Evolutionary conservation across 257 asterid genomes (phyloP), one percentile per base, ranked within the genome.

Genomic region (Cinchona pubescens): DNA sequence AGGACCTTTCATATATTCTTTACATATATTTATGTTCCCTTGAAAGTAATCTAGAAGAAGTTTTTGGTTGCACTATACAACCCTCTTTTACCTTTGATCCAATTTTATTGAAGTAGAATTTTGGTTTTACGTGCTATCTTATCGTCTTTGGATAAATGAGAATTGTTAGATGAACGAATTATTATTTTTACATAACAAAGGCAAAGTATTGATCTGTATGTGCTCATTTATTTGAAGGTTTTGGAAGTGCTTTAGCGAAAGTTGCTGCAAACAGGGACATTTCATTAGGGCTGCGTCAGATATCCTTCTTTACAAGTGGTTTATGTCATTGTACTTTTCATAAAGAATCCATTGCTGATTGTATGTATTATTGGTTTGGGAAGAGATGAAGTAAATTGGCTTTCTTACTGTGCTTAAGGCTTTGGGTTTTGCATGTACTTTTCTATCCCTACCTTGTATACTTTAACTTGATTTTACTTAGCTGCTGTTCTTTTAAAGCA

Each of bases 401-500:
- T 38, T 10, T n/a, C 71, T 66, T 38, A 40, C 30, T 77, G 58
- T 72, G n/a, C n/a, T 40, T 6, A 18, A 27, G 25, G n/a, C 29
- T 60, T 25, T 18, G 16, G 19, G 32, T 60, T 68, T 37, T 48
- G 58, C 18, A 18, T 25, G 45, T 43, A 13, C 60, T 21, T 69
- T 73, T 69, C 59, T 45, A 5, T 72, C 40, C 65, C 48, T 32
- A 10, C 51, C 32, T 85, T 87, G 95, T 84, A 68, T 61, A 69
- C 70, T 70, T 92, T 94, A 87, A 94, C 96, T 25, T 61, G 67
- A 67, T 63, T 29, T 69, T 68, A 94, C 97, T 86, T 92, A 89
- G 99, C 99, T 77, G 97, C 97, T 72, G 97, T 94, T 76, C 82
- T 94, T 82, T 85, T 94, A 73, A 92, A 92, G 91, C 97, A 94